These are phyloP conservation scores for Nitzschia inconspicua DNA, from an alignment of 108 stramenopile genomes.

Conservation along the genomic window DNA sequence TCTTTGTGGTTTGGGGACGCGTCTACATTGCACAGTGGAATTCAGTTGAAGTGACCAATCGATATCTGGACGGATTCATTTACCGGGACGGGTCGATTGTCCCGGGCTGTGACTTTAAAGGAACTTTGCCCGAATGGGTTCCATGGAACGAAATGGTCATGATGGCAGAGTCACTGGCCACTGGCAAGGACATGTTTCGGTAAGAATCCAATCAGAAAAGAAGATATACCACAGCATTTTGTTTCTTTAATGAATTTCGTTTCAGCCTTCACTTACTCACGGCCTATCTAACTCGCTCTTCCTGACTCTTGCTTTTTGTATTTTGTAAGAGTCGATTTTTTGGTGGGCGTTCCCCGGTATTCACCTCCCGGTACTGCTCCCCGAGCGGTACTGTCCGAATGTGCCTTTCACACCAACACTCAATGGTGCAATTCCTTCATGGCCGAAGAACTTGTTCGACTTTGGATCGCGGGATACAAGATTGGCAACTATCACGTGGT, in stretches of 20 bases:
- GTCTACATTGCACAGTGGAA: slow-evolving; percentile 10
- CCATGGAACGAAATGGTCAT: slow-evolving; percentile 9
- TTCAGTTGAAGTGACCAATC: slow-evolving; percentile 3
- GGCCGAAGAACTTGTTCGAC: slow-evolving; percentile 14
- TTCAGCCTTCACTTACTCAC: no score
- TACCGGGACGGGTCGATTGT: slow-evolving; percentile 8
- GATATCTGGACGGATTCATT: slow-evolving; percentile 1
- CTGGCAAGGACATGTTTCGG: slow-evolving; percentile 21
- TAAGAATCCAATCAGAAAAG: no score
- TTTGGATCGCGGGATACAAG: slow-evolving; percentile 19
- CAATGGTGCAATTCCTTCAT: slow-evolving; percentile 9
- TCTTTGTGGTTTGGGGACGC: slow-evolving; percentile 21
- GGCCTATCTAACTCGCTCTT: no score
- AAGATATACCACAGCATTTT: no score
- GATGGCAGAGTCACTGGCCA: slow-evolving; percentile 5
- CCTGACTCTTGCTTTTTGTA: no score
- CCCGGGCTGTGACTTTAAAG: background rate
- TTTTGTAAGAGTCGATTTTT: slow-evolving; percentile 5
- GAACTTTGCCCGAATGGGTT: slow-evolving; percentile 16
- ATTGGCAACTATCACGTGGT: slow-evolving; percentile 5
- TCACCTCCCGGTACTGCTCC: background rate
- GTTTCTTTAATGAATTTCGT: no score
- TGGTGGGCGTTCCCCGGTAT: slow-evolving; percentile 10
- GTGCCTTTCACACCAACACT: slow-evolving; percentile 4
- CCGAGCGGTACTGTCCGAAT: background rate